phyloP scores from a whole-genome alignment of 164 flowering plant genomes.

The Berberis vulgaris region DNA sequence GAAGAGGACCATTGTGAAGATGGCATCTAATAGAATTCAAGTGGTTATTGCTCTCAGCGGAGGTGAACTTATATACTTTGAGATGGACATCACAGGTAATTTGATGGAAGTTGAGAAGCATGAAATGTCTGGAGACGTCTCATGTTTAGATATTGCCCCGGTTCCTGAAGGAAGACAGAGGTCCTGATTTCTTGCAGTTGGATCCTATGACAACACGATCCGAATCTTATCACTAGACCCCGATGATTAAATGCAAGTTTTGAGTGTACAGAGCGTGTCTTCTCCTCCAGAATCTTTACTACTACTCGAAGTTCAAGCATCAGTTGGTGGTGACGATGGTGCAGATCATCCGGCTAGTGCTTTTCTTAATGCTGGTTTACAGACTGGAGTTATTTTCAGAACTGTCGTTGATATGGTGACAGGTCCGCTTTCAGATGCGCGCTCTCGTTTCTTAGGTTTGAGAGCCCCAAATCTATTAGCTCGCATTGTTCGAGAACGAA shows the following conservation, averaged over 20 bases:
- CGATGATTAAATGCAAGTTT: slow-evolving; percentile 89
- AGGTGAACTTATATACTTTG: slow-evolving; percentile 95
- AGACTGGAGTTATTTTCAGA: slow-evolving; percentile 86
- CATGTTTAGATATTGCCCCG: slow-evolving; percentile 94
- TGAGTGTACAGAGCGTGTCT: slow-evolving; percentile 92
- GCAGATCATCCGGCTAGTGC: slow-evolving; percentile 97
- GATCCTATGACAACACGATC: slow-evolving; percentile 84
- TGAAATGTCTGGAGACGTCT: slow-evolving; percentile 96
- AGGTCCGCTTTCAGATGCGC: slow-evolving; percentile 92
- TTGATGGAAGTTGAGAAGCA: slow-evolving; percentile 94
- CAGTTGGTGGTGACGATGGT: slow-evolving; percentile 91
- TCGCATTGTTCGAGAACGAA: slow-evolving; percentile 60
- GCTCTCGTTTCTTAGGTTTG: slow-evolving; percentile 86
- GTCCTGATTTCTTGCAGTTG: slow-evolving; percentile 94
- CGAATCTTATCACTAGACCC: slow-evolving; percentile 93
- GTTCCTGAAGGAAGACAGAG: slow-evolving; percentile 98
- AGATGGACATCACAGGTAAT: slow-evolving; percentile 92
- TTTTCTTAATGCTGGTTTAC: slow-evolving; percentile 89
- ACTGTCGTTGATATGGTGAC: slow-evolving; percentile 98
- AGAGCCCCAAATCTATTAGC: slow-evolving; percentile 92
- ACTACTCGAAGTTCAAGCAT: slow-evolving; percentile 93
- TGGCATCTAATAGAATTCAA: slow-evolving; percentile 87
- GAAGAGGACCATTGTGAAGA: slow-evolving; percentile 88
- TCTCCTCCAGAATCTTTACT: slow-evolving; percentile 96
- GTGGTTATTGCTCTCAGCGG: slow-evolving; percentile 95